Percentiles rank a stretch among this genome's conserved stretches.
Evolutionary conservation across 352 stramenopile species (phyloP).

Genomic region (Phytophthora cactorum): DNA sequence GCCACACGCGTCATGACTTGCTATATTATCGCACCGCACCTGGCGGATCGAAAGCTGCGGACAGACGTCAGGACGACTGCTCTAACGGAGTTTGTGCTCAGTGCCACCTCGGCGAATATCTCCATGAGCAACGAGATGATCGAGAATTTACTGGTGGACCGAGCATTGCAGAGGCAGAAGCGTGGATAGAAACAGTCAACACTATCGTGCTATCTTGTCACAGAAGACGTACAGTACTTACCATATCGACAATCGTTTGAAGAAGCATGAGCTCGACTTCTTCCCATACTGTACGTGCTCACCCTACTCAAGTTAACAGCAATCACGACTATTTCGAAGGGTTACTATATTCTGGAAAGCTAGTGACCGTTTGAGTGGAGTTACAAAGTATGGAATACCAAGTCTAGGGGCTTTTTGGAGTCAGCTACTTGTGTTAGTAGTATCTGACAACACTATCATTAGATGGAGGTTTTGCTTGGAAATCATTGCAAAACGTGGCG

Average conservation of each 20-base stretch:
- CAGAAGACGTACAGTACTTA: too few relatives aligned
- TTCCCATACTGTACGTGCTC: too few relatives aligned
- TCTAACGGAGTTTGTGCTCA: constrained; percentile 52
- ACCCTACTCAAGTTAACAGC: too few relatives aligned
- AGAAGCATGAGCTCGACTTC: too few relatives aligned
- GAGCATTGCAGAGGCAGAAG: constrained; percentile 19
- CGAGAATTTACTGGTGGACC: constrained; percentile 48
- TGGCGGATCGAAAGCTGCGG: constrained; percentile 32
- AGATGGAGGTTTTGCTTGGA: not conserved
- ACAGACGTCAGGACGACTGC: constrained; percentile 38
- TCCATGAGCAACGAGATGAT: constrained; percentile 53
- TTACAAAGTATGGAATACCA: too few relatives aligned
- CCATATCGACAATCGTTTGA: too few relatives aligned
- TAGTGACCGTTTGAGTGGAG: too few relatives aligned
- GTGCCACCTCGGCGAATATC: constrained; percentile 42
- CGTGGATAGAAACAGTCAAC: constrained; percentile 1
- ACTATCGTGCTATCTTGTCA: too few relatives aligned
- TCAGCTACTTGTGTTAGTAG: too few relatives aligned
- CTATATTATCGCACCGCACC: constrained; percentile 53
- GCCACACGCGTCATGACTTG: constrained; percentile 55
- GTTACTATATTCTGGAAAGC: too few relatives aligned
- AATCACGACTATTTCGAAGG: too few relatives aligned
- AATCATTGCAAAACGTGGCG: not conserved
- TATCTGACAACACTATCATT: not conserved
- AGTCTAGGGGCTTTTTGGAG: too few relatives aligned